Base-by-base conservation (phyloP, 2,329 filamentous ascomycete species). In the Talaromyces sp. region DNA sequence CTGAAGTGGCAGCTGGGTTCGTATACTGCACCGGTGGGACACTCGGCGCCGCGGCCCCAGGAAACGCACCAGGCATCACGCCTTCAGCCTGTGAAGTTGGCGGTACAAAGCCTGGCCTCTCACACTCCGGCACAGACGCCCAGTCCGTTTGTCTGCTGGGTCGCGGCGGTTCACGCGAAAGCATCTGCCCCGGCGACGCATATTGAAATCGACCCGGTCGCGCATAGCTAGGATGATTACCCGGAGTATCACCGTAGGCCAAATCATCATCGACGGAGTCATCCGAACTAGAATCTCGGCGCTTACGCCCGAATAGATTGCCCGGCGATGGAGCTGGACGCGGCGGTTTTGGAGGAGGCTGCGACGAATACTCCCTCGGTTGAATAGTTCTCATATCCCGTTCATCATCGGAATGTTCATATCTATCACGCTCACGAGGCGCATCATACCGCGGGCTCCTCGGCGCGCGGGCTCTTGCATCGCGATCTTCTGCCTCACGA, bases 81-180 rank as follows among this genome's bases (percentile, higher is more conserved):
- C 44, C 49, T 13, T 60, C 62, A 17, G 59, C 57, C 36, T 69
- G 68, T 17, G 70, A 68, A 1, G 64, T 61, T 11, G 73, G 73
- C 29, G 74, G 73, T n/a, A 76, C 68, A 52, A 71, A 77, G 1
- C 71, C 73, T 13, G 74, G 72, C 20, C 69, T 69, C 58, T 74
- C 71, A 45, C 71, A 71, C 47, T 72, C 72, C 2, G 73, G 72
- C 10, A 76, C 63, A 17, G 71, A 58, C 17, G 70, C 69, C 73
- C 73, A 75, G 39, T 71, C 68, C 8, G 59, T 60, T 45, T 52
- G 63, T 3, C 58, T 52, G 17, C 51, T 39, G 9, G 62, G 58
- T 8, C 62, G 48, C 9, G 53, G 33, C 16, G 49, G 39, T 17
- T 52, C 44, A 9, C 57, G 55, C 35, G 42, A 45, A 6, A 45